phyloP scores from a whole-genome alignment of 2,329 filamentous ascomycete genomes.

The Dactylonectria macrodidyma region DNA sequence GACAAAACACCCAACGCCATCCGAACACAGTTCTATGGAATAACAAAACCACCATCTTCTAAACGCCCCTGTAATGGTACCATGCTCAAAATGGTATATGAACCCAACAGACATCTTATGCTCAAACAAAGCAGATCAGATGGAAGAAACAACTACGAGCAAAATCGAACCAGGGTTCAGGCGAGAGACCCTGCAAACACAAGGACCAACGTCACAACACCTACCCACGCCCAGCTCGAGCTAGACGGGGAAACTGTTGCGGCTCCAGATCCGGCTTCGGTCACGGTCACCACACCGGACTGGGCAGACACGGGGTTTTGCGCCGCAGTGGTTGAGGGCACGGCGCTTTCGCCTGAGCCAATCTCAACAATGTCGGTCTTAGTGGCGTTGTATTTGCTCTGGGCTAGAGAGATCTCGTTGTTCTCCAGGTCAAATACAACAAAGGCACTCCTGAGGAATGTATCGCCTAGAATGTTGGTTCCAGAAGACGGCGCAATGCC shows the following conservation, averaged over 20 bases:
- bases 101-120: background rate
- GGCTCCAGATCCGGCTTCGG: conserved; percentile 30
- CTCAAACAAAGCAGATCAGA: background rate
- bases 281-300: conserved; percentile 53
- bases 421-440: conserved; percentile 82
- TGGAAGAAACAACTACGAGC: background rate
- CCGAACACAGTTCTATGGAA: background rate
- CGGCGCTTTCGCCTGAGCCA: conserved; percentile 59
- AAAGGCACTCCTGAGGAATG: conserved; percentile 82
- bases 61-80: conserved; percentile 2
- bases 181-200: conserved; percentile 38
- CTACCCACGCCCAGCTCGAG: conserved; percentile 2
- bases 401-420: conserved; percentile 79
- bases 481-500: conserved; percentile 72
- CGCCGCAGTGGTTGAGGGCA: conserved; percentile 70
- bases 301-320: conserved; percentile 65
- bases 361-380: conserved; percentile 69
- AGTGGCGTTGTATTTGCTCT: conserved; percentile 73
- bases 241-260: conserved; percentile 20
- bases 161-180: conserved; percentile 5
- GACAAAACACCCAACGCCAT: background rate
- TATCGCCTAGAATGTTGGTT: conserved; percentile 79
- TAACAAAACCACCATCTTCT: background rate
- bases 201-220: conserved; percentile 32
- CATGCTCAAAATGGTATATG: background rate